Percentiles rank a stretch among this genome's conserved stretches.
phyloP scores from a whole-genome alignment of 805 yeast genomes.

The Candida hungchunana region DNA sequence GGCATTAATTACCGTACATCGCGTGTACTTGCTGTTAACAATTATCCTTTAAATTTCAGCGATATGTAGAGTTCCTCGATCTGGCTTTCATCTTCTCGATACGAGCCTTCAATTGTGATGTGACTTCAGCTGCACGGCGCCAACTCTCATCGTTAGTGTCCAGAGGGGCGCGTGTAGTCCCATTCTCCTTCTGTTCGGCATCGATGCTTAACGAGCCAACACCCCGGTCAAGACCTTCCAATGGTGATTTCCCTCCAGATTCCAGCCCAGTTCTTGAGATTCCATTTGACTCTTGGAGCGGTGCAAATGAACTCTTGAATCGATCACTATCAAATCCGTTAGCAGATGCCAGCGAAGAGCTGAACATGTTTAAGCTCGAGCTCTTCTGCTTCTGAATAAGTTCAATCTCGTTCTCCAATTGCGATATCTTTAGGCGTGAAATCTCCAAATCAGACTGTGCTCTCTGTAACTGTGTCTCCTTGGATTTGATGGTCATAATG shows the following conservation, averaged over 20 bases:
- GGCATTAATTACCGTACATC: too few species aligned
- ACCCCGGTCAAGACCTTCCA: slow-evolving; percentile 21
- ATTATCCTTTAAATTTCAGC: too few species aligned
- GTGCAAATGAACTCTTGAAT: slow-evolving; percentile 10
- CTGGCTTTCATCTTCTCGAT: slow-evolving; percentile 86
- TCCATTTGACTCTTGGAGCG: slow-evolving; percentile 19
- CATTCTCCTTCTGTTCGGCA: slow-evolving; percentile 26
- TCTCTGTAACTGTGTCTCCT: slow-evolving; percentile 64
- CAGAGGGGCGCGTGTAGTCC: slow-evolving; percentile 10
- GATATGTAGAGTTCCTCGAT: slow-evolving; percentile 23
- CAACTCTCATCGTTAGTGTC: slow-evolving; percentile 64
- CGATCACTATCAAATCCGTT: slow-evolving; percentile 2
- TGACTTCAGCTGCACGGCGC: slow-evolving; percentile 88
- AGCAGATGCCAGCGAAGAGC: slow-evolving; percentile 1
- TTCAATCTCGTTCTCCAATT: slow-evolving; percentile 47
- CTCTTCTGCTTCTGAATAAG: slow-evolving; percentile 30
- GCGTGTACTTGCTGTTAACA: neutral
- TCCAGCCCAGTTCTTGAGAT: neutral
- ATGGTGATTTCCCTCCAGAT: slow-evolving; percentile 11
- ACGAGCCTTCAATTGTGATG: slow-evolving; percentile 78
- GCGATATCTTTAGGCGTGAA: slow-evolving; percentile 46
- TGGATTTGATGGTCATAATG: slow-evolving; percentile 52
- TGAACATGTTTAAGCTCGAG: slow-evolving; percentile 9
- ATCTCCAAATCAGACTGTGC: slow-evolving; percentile 58
- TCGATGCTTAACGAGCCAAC: slow-evolving; percentile 29